Base-by-base conservation (phyloP, 768 basidiomycete genomes). In the Trametes sanguinea region DNA sequence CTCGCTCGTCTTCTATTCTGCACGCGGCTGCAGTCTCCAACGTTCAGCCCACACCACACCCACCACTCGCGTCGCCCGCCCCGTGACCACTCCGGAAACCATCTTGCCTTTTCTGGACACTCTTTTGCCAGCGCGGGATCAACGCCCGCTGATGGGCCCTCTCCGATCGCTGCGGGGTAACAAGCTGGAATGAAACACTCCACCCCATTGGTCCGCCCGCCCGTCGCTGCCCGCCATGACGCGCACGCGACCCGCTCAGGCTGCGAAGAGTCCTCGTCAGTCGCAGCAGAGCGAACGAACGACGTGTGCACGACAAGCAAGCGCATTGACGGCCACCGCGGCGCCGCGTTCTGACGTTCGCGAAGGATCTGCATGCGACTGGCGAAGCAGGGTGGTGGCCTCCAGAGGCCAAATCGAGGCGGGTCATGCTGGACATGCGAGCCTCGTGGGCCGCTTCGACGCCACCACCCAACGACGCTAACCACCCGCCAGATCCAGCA, bases 91-190 rank as follows among this genome's bases (percentile, higher is more conserved):
- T 43, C 42, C 17, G 42, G 32, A 39, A 33, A 44, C 22, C 14
- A n/a, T 10, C 42, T 51, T 59, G 40, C 50, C 57, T 51, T 44
- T 59, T 44, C 11, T 16, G 50, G 50, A 22, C 16, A 1, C 4
- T 16, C 29, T 59, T 30, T 48, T 37, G 6, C 42, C 30, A 17
- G 30, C 57, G 50, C 57, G 57, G 32, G 50, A 59, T 59, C 57
- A 59, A 51, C 27, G 48, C 5, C 30, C 17, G 40, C 43, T 59
- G 57, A 59, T 59, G 57, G 50, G 42, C 35, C 14, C 30, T 40
- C 47, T 42, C 35, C 37, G 37, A 57, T 42, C 50, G 50, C 30
- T 51, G 57, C 57, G 50, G 57, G 57, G 50, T 59, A 59, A 59
- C n/a, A 30, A 13, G 14, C 30, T 50, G 48, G 7, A 45, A 59